A percentile compares a stretch with the other conserved stretches of the same genome.
Evolutionary conservation across 2,329 filamentous ascomycete species (phyloP).

Genomic region (Microdochium nivale): DNA sequence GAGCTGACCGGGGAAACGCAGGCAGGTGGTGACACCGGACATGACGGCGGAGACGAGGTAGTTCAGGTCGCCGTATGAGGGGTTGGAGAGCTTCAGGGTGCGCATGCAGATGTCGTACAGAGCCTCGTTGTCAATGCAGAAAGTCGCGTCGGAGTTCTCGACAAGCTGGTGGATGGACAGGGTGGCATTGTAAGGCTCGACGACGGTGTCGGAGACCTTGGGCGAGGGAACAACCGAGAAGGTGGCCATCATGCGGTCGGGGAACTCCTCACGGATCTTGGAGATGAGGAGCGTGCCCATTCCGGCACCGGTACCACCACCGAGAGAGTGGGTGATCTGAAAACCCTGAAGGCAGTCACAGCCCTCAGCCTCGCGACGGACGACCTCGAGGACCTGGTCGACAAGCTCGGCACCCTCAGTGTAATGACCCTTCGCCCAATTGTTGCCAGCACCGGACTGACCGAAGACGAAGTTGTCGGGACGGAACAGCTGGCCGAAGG

Average conservation of each 20-base stretch:
- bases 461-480: conserved; percentile 99
- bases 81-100: conserved; percentile 96
- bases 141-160: conserved; percentile 99
- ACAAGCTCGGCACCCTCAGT: conserved; percentile 99
- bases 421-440: conserved; percentile 99
- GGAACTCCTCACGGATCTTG: conserved; percentile 99
- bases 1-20: conserved; percentile 98
- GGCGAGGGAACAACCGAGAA: conserved; percentile 98
- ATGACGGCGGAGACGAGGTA: conserved; percentile 99
- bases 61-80: conserved; percentile 98
- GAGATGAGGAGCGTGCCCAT: conserved; percentile 99
- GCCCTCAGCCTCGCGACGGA: conserved; percentile 96
- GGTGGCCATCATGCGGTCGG: conserved; percentile 99
- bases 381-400: conserved; percentile 95
- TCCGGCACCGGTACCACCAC: conserved; percentile 99
- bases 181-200: conserved; percentile 99
- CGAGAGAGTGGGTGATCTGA: conserved; percentile 99
- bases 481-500: conserved; percentile 98
- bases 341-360: conserved; percentile 99
- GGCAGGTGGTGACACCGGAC: conserved; percentile 96
- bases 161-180: conserved; percentile 98
- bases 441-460: conserved; percentile 99
- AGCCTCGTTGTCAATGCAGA: conserved; percentile 99
- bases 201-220: conserved; percentile 99
- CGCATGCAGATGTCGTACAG: conserved; percentile 99